A percentile compares a stretch with the other conserved stretches of the same genome.
phyloP scores from a whole-genome alignment of 2,329 filamentous ascomycete species.

The Neocatenulostroma microsporum region DNA sequence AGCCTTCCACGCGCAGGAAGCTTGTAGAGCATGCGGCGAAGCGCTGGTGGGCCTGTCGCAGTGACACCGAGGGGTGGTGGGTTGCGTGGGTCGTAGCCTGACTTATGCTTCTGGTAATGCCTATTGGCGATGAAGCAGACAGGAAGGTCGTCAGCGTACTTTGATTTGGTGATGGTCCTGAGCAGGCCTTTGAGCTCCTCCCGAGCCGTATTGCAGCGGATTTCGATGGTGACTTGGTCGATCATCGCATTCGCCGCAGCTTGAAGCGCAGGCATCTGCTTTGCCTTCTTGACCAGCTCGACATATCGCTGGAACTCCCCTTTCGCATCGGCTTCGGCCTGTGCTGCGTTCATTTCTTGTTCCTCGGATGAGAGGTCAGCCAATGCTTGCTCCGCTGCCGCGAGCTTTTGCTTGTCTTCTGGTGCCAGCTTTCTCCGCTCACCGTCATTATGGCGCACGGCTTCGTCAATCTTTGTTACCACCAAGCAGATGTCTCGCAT shows the following conservation, averaged over 20 bases:
- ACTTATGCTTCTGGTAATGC: neutral
- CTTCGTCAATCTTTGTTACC: slow-evolving; percentile 13
- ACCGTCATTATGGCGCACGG: neutral
- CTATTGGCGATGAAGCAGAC: neutral
- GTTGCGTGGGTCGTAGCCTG: neutral
- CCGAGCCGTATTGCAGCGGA: neutral
- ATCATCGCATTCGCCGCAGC: neutral
- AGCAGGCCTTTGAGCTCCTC: neutral
- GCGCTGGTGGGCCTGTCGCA: neutral
- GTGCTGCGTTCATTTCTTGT: too few relatives aligned
- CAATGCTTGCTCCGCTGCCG: too few relatives aligned
- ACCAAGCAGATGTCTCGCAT: slow-evolving; percentile 9
- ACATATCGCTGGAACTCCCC: neutral
- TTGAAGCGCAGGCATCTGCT: neutral
- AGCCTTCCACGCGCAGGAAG: neutral
- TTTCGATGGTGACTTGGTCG: neutral
- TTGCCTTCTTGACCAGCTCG: neutral
- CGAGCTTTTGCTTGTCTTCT: too few relatives aligned
- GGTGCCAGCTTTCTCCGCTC: too few relatives aligned
- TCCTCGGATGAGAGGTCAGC: too few relatives aligned
- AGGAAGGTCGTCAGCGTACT: neutral
- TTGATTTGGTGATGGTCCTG: neutral
- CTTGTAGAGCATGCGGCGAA: neutral
- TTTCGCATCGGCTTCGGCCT: neutral
- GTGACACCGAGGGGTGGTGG: neutral